phyloP scores from a whole-genome alignment of 2,329 filamentous ascomycete species.

The Orbilia ellipsospora region DNA sequence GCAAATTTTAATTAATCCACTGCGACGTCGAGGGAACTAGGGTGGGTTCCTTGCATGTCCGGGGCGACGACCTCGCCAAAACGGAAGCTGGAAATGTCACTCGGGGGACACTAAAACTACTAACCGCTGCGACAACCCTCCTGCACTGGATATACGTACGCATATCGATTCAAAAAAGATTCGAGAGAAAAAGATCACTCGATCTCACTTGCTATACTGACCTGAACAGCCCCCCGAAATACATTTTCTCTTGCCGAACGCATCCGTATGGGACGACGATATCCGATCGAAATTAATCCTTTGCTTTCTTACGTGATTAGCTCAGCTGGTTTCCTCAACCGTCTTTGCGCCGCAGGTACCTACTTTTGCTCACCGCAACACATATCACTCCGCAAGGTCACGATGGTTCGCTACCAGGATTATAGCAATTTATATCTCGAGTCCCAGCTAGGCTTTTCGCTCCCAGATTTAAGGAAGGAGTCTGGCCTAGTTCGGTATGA shows the following conservation, averaged over 20 bases:
- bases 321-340: slow-evolving; percentile 25
- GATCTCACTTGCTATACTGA: slow-evolving; percentile 9
- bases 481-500: not conserved
- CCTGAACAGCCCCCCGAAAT: not conserved
- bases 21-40: not conserved
- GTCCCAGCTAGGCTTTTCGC: not conserved
- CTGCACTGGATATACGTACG: not conserved
- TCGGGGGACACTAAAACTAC: not conserved
- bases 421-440: slow-evolving; percentile 3
- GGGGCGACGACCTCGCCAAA: too few relatives aligned
- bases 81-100: not conserved
- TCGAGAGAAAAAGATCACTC: slow-evolving; percentile 1
- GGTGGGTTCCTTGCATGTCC: slow-evolving; percentile 10
- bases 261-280: not conserved
- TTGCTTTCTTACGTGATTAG: slow-evolving; percentile 35
- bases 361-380: slow-evolving; percentile 42
- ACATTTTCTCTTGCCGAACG: too few relatives aligned
- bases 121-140: not conserved
- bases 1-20: not conserved
- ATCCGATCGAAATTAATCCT: slow-evolving; percentile 3
- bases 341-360: not conserved
- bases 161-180: not conserved
- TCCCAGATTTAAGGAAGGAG: too few relatives aligned
- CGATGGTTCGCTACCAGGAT: slow-evolving; percentile 33
- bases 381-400: slow-evolving; percentile 46